These are phyloP conservation scores for Phytophthora cryptogea DNA, from an alignment of 352 stramenopile species.

Conservation along the genomic window DNA sequence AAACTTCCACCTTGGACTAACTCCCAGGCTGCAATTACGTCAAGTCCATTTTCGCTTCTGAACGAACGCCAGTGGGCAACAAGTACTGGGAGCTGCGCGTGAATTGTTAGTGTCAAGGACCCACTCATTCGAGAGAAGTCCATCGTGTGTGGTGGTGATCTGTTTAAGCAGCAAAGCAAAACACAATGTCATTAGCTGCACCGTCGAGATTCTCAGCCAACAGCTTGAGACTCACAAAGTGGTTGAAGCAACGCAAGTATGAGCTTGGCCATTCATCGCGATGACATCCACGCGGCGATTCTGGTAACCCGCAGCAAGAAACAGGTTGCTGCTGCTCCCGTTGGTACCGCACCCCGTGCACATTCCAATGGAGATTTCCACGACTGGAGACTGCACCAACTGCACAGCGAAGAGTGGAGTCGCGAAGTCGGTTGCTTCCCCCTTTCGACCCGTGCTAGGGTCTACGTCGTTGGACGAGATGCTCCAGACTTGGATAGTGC, in stretches of 20 bases:
- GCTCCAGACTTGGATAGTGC: slow-evolving; percentile 64
- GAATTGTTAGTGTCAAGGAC: slow-evolving; percentile 46
- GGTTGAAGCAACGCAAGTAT: slow-evolving; percentile 36
- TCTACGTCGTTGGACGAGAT: slow-evolving; percentile 59
- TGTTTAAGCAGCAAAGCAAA: slow-evolving; percentile 10
- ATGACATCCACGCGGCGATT: slow-evolving; percentile 64
- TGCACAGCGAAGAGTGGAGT: slow-evolving; percentile 41
- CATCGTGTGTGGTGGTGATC: slow-evolving; percentile 40
- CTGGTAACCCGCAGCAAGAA: slow-evolving; percentile 56
- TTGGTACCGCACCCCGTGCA: slow-evolving; percentile 24
- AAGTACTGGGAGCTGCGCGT: slow-evolving; percentile 48
- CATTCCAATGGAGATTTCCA: slow-evolving; percentile 47
- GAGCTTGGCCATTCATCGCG: slow-evolving; percentile 36
- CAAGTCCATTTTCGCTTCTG: slow-evolving; percentile 20
- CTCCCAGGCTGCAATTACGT: slow-evolving; percentile 34
- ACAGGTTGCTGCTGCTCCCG: slow-evolving; percentile 28
- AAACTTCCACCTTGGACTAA: slow-evolving; percentile 19
- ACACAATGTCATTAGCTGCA: not conserved
- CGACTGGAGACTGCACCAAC: slow-evolving; percentile 44
- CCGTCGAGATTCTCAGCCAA: too few relatives aligned
- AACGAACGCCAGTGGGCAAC: slow-evolving; percentile 48
- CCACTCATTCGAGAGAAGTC: slow-evolving; percentile 64
- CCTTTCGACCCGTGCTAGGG: slow-evolving; percentile 13
- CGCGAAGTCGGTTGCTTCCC: slow-evolving; percentile 32
- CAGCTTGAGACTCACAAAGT: slow-evolving; percentile 25